Evolutionary conservation across 1,284 basidiomycete species (phyloP).

Genomic region (Microbotryum silenes-acaulis): DNA sequence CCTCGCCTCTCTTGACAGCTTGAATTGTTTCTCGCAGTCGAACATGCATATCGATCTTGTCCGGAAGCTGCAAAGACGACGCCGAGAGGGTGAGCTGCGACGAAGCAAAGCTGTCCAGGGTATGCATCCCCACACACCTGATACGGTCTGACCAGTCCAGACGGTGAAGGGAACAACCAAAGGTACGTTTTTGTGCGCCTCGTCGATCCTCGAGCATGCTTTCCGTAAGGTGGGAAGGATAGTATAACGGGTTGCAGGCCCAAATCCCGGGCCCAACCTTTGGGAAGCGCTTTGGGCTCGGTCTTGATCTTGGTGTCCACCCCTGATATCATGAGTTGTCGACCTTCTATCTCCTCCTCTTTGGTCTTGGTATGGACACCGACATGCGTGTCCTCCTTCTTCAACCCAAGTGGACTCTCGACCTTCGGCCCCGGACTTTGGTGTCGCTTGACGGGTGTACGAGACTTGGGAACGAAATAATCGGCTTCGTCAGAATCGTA

Average conservation of each 20-base stretch:
- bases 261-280: conserved; percentile 6
- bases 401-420: conserved; percentile 39
- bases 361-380: not conserved
- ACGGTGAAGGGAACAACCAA: conserved; percentile 19
- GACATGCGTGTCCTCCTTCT: not conserved
- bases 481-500: too few species aligned
- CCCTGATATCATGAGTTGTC: not conserved
- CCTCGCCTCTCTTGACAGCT: too few species aligned
- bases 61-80: conserved; percentile 6
- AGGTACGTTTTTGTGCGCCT: conserved; percentile 2
- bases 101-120: too few species aligned
- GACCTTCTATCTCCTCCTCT: too few species aligned
- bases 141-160: conserved; percentile 17
- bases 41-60: conserved; percentile 15
- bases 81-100: too few species aligned
- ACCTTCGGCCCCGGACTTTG: too few species aligned
- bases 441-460: too few species aligned
- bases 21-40: too few species aligned
- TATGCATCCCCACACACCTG: conserved; percentile 8
- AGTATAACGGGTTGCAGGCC: conserved; percentile 14
- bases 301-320: not conserved
- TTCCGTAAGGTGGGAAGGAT: not conserved
- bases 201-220: not conserved
- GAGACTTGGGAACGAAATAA: too few species aligned
- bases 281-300: conserved; percentile 15